phyloP scores from a whole-genome alignment of 192 early-diverging fungal genomes.

The Mycoemilia scoparia region DNA sequence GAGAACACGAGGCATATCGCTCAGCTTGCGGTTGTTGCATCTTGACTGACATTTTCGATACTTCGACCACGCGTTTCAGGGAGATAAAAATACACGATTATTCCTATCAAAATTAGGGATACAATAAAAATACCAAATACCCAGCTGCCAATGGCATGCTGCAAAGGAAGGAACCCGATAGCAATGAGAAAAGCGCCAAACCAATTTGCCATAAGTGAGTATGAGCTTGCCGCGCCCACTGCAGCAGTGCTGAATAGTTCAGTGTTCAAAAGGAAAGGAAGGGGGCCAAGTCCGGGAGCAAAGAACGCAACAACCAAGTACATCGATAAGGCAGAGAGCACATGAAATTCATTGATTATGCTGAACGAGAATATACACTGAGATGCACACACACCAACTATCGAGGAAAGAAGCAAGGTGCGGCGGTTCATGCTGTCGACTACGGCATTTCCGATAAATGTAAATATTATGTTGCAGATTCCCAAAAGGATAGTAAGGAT shows the following conservation, averaged over 20 bases:
- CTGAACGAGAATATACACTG: conserved; percentile 37
- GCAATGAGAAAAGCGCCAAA: conserved; percentile 22
- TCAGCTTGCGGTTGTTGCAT: too few species aligned
- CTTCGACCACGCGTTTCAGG: conserved; percentile 26
- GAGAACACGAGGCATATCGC: too few species aligned
- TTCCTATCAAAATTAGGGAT: conserved; percentile 8
- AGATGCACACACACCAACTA: conserved; percentile 41
- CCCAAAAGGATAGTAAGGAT: conserved; percentile 63
- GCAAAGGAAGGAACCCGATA: conserved; percentile 15
- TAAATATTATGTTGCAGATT: conserved; percentile 59
- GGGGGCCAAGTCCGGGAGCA: conserved; percentile 26
- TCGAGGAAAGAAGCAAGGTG: conserved; percentile 49
- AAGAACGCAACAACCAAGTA: conserved; percentile 25
- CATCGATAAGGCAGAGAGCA: conserved; percentile 49
- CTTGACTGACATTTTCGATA: too few species aligned
- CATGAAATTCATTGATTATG: conserved; percentile 49
- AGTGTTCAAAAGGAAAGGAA: conserved; percentile 25
- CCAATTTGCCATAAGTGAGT: conserved; percentile 26
- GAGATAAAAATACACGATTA: conserved; percentile 11
- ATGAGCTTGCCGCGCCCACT: conserved; percentile 18
- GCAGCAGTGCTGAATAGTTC: conserved; percentile 25
- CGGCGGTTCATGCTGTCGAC: conserved; percentile 69
- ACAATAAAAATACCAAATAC: conserved; percentile 26
- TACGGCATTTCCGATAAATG: conserved; percentile 42
- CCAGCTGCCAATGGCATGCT: conserved; percentile 22